Base-by-base conservation (phyloP, 768 basidiomycete species). In the Mycena sanguinolenta region DNA sequence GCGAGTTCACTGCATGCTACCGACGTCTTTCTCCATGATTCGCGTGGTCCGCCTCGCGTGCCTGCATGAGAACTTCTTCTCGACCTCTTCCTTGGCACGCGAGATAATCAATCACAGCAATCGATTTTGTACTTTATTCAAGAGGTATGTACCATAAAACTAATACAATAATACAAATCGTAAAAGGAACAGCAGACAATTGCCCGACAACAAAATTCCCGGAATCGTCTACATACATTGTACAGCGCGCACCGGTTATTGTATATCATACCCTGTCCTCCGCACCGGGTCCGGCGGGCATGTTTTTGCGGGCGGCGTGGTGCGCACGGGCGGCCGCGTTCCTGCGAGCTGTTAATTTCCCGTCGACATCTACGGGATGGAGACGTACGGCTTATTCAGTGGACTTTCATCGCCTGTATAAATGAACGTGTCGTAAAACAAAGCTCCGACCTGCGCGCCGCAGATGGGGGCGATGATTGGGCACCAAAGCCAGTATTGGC, bases 401-500 rank as follows among this genome's bases (percentile, higher is more conserved):
- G 87, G 75, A 59, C 85, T 87, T 63, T 92, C 90, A 5, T 83
- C 73, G 21, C 89, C 91, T 4, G 83, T 83, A 79, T 86, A 91
- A 63, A 92, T 64, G 69, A 91, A 81, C 2, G 81, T 52, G 73
- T 93, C 92, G 71, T 93, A 93, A 44, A 88, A 69, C 63, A 89
- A 77, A 5, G 84, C 82, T 16, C 88, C 92, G 7, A 80, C 75
- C 67, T 88, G 84, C 57, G 84, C 90, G 28, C 92, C 92, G 38
- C 87, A 70, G 75, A 92, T 86, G 12, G 91, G 87, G 2, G 81
- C 90, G 44, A 91, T 78, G 21, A 91, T 74, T 3, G 90, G 88
- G 73, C 88, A 88, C 92, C 92, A 93, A 39, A 93, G 69, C 92
- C 91, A 93, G 75, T 92, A 93, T 67, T 93, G 91, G 74, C 84